Evolutionary conservation across 2,329 filamentous ascomycete species (phyloP), one percentile per base, ranked within the genome.

Genomic region (Cytospora chrysosperma): DNA sequence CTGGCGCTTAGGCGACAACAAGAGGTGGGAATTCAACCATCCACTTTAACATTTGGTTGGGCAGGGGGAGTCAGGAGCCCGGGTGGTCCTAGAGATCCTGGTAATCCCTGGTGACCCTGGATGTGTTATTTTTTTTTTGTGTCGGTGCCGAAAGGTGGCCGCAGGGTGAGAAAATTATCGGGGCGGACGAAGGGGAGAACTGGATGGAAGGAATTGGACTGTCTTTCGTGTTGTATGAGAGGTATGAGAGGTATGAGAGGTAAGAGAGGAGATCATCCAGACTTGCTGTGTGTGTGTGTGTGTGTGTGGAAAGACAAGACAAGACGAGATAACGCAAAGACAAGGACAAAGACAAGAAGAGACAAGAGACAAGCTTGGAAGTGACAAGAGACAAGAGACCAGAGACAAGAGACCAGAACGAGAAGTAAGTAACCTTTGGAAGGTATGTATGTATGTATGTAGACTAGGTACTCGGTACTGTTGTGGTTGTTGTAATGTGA

Each of bases 131-230:
- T n/a, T n/a, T n/a, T n/a, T n/a, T n/a, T n/a, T n/a, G n/a, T 24
- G 7, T 47, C 43, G 43, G 43, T 47, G 43, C 43, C 43, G 43
- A 47, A 12, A 47, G n/a, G 10, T 47, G 43, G 43, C 43, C 43
- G 43, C n/a, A 47, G n/a, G 43, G 12, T 34, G 21, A 21, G 32
- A 43, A 12, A 37, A 13, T 40, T 40, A 15, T 59, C 27, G 57
- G 50, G 49, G 57, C 57, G 57, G 57, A 50, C n/a, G 57, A 53
- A 59, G 40, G 40, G 32, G 30, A 17, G 50, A 30, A 43, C 26
- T 53, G 34, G 57, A 37, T n/a, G n/a, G 8, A 15, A 9, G 24
- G 37, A 43, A n/a, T 12, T 26, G 32, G 30, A 50, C 28, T 59
- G 40, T 9, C 4, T 53, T 51, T 51, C 13, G 24, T 13, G 15